Conservation (phyloP, 164 flowering plant species). For the Pachysandra terminalis region DNA sequence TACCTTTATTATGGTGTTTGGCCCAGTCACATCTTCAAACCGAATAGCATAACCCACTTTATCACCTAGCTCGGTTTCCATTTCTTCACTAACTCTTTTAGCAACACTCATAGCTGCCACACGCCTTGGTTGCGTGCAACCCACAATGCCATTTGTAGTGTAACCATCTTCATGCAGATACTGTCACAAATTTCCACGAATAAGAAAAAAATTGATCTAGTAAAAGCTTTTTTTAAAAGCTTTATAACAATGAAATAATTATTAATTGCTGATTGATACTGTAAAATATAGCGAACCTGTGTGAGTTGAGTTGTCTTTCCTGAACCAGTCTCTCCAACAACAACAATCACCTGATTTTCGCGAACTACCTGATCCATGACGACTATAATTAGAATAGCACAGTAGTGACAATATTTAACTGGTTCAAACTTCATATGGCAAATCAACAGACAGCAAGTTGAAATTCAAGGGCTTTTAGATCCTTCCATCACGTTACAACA, state of each 20-base stretch:
- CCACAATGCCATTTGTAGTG: slow-evolving; percentile 70
- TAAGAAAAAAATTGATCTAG: slow-evolving; percentile 8
- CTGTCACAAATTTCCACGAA: slow-evolving; percentile 37
- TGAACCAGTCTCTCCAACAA: slow-evolving; percentile 99
- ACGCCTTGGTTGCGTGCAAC: slow-evolving; percentile 99
- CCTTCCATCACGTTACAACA: background rate
- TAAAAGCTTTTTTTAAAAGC: background rate
- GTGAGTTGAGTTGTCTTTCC: slow-evolving; percentile 98
- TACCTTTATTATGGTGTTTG: slow-evolving; percentile 86
- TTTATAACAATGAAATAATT: background rate
- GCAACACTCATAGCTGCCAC: slow-evolving; percentile 99
- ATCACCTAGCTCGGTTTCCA: slow-evolving; percentile 92
- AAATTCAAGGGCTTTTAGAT: background rate
- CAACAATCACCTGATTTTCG: slow-evolving; percentile 89
- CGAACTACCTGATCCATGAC: slow-evolving; percentile 60
- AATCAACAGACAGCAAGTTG: background rate
- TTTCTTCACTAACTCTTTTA: slow-evolving; percentile 96
- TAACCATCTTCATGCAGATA: slow-evolving; percentile 93
- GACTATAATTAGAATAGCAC: background rate
- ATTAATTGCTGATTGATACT: background rate
- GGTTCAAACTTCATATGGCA: slow-evolving; percentile 2
- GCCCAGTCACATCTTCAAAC: slow-evolving; percentile 95
- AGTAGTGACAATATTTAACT: background rate
- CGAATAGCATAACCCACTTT: slow-evolving; percentile 96
- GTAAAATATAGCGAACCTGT: slow-evolving; percentile 48